phyloP scores from a whole-genome alignment of 768 basidiomycete species.

The Trametes villosa region DNA sequence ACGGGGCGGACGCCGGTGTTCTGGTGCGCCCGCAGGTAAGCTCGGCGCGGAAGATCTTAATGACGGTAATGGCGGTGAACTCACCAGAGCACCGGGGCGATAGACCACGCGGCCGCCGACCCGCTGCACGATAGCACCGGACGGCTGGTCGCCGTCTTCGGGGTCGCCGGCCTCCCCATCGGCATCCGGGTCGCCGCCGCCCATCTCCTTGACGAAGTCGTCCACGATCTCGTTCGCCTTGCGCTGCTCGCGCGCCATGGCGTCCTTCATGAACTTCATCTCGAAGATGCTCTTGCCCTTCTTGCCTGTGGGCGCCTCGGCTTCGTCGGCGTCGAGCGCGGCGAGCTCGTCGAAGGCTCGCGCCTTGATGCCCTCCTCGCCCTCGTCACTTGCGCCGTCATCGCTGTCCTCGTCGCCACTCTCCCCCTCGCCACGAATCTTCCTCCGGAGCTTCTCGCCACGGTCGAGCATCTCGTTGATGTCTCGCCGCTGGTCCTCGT shows the following conservation, averaged over 20 bases:
- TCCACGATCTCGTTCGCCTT: constrained; percentile 66
- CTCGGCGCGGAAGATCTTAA: too few species aligned
- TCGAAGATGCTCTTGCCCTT: constrained; percentile 77
- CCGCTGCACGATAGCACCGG: constrained; percentile 54
- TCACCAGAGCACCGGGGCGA: constrained; percentile 51
- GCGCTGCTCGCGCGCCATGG: constrained; percentile 67
- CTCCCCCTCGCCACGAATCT: constrained; percentile 69
- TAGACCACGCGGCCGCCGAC: constrained; percentile 69
- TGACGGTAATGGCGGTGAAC: neutral
- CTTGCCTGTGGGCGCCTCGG: constrained; percentile 34
- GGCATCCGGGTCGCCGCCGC: constrained; percentile 41
- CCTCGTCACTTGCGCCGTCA: constrained; percentile 50
- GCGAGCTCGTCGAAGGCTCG: constrained; percentile 80
- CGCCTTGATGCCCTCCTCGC: constrained; percentile 54
- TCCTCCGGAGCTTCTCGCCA: constrained; percentile 76
- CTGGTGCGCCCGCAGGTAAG: constrained; percentile 2
- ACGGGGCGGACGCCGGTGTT: constrained; percentile 26
- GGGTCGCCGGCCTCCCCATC: constrained; percentile 37
- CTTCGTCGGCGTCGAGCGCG: constrained; percentile 43
- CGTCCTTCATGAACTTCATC: constrained; percentile 99
- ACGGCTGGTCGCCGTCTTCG: constrained; percentile 15
- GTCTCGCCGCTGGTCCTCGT: constrained; percentile 63
- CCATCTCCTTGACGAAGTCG: constrained; percentile 75
- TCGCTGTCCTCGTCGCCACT: constrained; percentile 55
- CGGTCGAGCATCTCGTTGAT: constrained; percentile 86